Base-by-base conservation (phyloP, 805 yeast genomes). In the Pichia pseudocactophila region DNA sequence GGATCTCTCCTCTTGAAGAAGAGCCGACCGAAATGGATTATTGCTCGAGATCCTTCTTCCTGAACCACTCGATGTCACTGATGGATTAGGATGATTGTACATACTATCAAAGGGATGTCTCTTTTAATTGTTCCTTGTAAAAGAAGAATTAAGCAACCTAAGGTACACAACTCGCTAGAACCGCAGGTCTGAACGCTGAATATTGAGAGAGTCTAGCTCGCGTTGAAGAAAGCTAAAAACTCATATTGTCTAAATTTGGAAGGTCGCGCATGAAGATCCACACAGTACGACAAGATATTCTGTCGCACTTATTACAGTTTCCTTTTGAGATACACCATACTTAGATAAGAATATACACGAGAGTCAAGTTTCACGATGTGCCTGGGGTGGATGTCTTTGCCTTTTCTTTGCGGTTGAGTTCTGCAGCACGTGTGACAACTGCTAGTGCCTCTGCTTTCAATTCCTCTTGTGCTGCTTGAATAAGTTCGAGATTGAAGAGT, bases 1-100 rank as follows among this genome's bases (percentile, higher is more conserved):
- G 9, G 56, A 48, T 41, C 41, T 30, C 19, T 59, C 65, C 31
- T 61, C 64, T 38, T 58, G 61, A 4, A 61, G 38, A 25, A 68
- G 54, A 7, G 68, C 70, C 42, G 67, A 66, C 54, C 90, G 71
- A 59, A 82, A 82, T n/a, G 90, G 90, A 51, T 82, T 82, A 57
- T 79, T 79, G 3, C 78, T 66, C 7, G 88, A 80, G 41, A 78
- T 61, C 48, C 78, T 57, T 51, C 74, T 57, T 15, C 53, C 49
- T 1, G 68, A 63, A 2, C 76, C 74, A 50, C 56, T 50, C 10
- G 65, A 59, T 1, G 61, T 46, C 12, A 50, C 48, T 10, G 66
- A 62, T 15, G 51, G 39, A 43, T 62, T 62, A 15, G 59, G 42
- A 37, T 62, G 66, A 30, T 43, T 53, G 34, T 62, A 63, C 61